Evolutionary conservation across 805 yeast species (phyloP).

Genomic region (Lachancea nothofagi): DNA sequence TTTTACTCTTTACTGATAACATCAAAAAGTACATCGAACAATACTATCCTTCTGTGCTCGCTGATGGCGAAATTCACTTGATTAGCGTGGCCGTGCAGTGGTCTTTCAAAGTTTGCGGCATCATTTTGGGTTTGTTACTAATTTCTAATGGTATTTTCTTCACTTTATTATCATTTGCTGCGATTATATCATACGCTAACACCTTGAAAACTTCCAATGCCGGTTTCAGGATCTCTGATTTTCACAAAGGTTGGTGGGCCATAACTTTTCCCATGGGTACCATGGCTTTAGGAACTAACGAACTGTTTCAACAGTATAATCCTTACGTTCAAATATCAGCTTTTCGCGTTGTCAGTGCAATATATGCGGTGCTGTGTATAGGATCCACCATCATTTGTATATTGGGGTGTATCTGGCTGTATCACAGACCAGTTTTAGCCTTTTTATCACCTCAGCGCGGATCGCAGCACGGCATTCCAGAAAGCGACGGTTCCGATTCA

Average conservation of each 20-base stretch:
- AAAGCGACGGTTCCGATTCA: neutral
- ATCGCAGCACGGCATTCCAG: neutral
- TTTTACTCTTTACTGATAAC: conserved; percentile 50
- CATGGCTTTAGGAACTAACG: conserved; percentile 55
- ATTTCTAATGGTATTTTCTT: conserved; percentile 56
- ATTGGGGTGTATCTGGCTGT: conserved; percentile 10
- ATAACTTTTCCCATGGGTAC: conserved; percentile 90
- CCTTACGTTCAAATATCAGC: conserved; percentile 38
- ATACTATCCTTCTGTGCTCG: conserved; percentile 14
- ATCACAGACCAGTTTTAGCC: neutral
- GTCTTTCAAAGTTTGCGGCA: conserved; percentile 33
- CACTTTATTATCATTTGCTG: conserved; percentile 39
- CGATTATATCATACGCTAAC: conserved; percentile 20
- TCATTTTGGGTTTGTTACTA: conserved; percentile 40
- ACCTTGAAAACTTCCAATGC: conserved; percentile 4
- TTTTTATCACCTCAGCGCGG: no score
- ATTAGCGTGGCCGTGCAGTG: conserved; percentile 26
- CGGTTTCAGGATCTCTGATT: conserved; percentile 31
- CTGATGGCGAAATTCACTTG: conserved; percentile 14
- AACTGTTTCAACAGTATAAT: conserved; percentile 45
- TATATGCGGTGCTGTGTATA: conserved; percentile 52
- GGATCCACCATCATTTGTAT: conserved; percentile 42
- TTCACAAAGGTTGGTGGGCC: conserved; percentile 66
- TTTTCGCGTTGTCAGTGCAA: conserved; percentile 56
- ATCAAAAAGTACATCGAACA: conserved; percentile 21